phyloP scores from a whole-genome alignment of 2,329 filamentous ascomycete species.

The Aspergillus caelatus region DNA sequence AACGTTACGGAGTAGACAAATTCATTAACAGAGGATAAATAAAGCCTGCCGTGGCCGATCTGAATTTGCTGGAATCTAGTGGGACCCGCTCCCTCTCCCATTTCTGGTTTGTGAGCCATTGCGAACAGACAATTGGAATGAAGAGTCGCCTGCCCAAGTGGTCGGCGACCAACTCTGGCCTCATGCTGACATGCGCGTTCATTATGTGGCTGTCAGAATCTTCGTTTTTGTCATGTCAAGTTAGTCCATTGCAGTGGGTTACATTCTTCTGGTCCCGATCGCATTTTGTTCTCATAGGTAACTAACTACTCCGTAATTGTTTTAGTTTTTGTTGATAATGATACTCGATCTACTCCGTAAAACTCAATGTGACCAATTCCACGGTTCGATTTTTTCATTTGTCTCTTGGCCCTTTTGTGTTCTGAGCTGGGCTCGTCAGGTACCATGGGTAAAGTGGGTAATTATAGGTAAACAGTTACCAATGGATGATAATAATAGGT shows the following conservation, averaged over 20 bases:
- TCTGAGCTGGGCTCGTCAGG: neutral
- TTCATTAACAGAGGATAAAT: constrained; percentile 1
- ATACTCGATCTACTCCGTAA: neutral
- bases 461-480: neutral
- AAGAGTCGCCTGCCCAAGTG: neutral
- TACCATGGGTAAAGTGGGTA: constrained; percentile 1
- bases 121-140: neutral
- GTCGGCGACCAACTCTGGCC: constrained; percentile 1
- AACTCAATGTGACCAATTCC: neutral
- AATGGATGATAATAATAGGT: constrained; percentile 1
- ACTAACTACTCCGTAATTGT: neutral
- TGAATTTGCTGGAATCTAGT: constrained; percentile 30
- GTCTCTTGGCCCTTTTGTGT: neutral
- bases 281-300: neutral
- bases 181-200: neutral
- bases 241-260: neutral
- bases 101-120: neutral
- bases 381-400: neutral
- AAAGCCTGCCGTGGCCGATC: constrained; percentile 24
- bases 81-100: constrained; percentile 26
- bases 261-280: neutral
- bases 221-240: neutral
- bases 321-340: neutral
- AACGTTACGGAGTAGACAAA: neutral
- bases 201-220: neutral